Evolutionary conservation across 495 filamentous ascomycete genomes (phyloP), one percentile per base, ranked within the genome.

Genomic region (Recurvomyces mirabilis): DNA sequence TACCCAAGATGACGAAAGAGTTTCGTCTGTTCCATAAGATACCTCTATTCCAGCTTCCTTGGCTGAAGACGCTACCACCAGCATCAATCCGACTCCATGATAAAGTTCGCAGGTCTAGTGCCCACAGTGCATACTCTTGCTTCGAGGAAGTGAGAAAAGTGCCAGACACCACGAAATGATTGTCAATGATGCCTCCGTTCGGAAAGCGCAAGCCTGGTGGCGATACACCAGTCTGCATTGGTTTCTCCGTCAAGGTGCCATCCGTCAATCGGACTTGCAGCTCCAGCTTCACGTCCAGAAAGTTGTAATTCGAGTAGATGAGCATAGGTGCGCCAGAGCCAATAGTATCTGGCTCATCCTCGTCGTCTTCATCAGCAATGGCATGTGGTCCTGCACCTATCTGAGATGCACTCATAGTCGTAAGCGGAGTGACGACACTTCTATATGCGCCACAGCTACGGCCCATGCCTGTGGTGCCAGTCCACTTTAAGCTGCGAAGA

Each of bases 271-370:
- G 77, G 33, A 98, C 74, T 56, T 96, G 93, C 23, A 98, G 69
- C 59, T 96, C 91, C 17, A 98, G 64, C 56, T 94, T 96, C 48
- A 96, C 91, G 49, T 96, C 87, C 28, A 96, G 60, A 59, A 98
- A 98, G 61, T 98, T 96, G 60, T 96, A 98, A 57, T 98, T 98
- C 30, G 91, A 96, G 60, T 98, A 98, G 23, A 98, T 93, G 40
- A 98, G 71, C 86, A 95, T 94, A 4, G 87, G 84, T 12, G 79
- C 81, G 22, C 74, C 77, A 3, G 79, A 72, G 25, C 82, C 74
- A 12, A 51, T 49, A 34, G 33, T 50, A 35, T 32, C 38, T 34
- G 55, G 48, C 21, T 51, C 51, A 2, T 71, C 62, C 6, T 50
- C 36, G 3, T 67, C 60, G 19, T 70, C 66, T 20, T 65, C 55